Evolutionary conservation across 1,284 basidiomycete species (phyloP), one percentile per base, ranked within the genome.

Genomic region (Puccinia hordei): DNA sequence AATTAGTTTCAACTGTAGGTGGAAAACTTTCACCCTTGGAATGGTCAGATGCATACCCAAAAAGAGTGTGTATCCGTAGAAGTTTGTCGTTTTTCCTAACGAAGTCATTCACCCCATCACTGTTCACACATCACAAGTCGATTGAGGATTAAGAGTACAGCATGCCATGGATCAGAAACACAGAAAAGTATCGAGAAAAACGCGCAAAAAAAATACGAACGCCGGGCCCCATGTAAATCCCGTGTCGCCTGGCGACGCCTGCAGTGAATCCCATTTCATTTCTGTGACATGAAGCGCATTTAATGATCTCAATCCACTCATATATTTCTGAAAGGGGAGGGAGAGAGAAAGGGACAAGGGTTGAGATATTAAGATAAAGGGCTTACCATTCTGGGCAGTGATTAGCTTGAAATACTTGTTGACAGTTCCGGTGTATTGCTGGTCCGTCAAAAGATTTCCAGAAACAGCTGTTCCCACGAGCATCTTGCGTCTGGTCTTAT

Each of bases 241-340:
- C n/a, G 4, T 27, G 24, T n/a, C n/a, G 24, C 6, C 53, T 55
- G 53, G 53, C 46, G 13, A 49, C 3, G 46, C 46, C 24, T 55
- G n/a, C 53, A 55, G 53, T 55, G 53, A 24, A n/a, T 55, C 22
- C 53, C 53, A 55, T 55, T 55, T 55, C 53, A 55, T 55, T 24
- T 55, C 53, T 55, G 19, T 55, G 17, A 24, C 53, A 55, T 55
- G 53, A n/a, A 10, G 3, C 53, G 12, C 53, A 49, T 49, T 49
- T 15, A 51, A 19, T 3, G 49, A 51, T n/a, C 49, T 3, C 5
- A 49, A 49, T 19, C 15, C 46, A 49, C 46, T n/a, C 13, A 49
- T 3, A 49, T 49, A 41, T 55, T 55, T 3, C n/a, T 9, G 6
- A 55, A 9, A n/a, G 24, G n/a, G n/a, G n/a, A n/a, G n/a, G n/a